Conservation (phyloP, 768 basidiomycete genomes). For the Tricholoma flavovirens region DNA sequence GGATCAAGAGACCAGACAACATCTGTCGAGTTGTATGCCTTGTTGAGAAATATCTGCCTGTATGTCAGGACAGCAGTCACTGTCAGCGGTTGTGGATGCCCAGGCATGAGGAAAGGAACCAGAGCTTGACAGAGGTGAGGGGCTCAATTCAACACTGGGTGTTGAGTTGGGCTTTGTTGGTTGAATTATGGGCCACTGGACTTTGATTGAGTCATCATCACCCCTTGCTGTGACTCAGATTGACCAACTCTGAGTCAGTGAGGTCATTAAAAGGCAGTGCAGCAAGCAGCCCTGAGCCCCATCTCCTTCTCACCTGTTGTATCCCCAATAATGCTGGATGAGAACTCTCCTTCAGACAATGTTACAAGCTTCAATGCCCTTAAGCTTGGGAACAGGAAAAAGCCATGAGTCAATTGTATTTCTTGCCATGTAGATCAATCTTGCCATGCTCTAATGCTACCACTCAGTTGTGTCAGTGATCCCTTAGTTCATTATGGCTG, state of each 20-base stretch:
- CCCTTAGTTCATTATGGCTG: no score
- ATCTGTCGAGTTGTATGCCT: not conserved
- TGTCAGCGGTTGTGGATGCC: not conserved
- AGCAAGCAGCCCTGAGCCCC: not conserved
- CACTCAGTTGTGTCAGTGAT: not conserved
- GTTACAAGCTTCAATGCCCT: no score
- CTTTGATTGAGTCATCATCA: not conserved
- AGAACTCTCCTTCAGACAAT: no score
- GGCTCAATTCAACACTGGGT: no score
- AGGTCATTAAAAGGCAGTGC: not conserved
- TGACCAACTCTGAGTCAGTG: not conserved
- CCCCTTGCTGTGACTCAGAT: not conserved
- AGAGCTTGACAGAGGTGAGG: not conserved
- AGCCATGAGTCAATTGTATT: not conserved
- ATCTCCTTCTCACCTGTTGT: not conserved
- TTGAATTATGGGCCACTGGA: no score
- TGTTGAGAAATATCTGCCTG: not conserved
- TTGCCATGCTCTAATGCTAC: not conserved
- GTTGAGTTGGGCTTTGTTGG: no score
- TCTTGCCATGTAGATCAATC: not conserved
- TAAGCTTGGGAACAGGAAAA: no score
- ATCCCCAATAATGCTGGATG: no score
- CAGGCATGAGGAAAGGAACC: not conserved
- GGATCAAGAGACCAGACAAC: not conserved
- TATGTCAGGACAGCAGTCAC: not conserved